Conservation (phyloP, 176 grass and related monocot species). For the Paspalum vaginatum region DNA sequence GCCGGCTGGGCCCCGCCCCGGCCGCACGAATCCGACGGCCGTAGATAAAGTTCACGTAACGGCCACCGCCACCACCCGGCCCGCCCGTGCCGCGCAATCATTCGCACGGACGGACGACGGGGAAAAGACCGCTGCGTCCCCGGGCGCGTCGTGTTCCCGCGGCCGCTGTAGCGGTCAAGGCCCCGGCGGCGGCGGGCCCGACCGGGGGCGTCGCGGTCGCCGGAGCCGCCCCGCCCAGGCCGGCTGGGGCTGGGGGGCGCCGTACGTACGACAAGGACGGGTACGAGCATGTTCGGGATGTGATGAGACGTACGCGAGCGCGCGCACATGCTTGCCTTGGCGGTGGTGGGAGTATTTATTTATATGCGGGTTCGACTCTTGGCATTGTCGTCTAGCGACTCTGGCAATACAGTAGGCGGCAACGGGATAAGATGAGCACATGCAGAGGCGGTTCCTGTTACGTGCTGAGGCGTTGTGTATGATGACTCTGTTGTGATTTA, state of each 20-base stretch:
- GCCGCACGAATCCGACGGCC: neutral
- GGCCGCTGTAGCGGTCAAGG: neutral
- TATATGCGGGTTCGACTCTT: neutral
- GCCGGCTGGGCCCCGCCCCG: neutral
- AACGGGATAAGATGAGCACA: too few species aligned
- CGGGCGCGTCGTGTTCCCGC: neutral
- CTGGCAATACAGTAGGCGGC: too few species aligned
- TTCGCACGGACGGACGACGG: neutral
- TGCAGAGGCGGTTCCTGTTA: too few species aligned
- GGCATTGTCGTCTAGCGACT: neutral
- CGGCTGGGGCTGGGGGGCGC: too few species aligned
- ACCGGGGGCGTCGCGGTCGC: neutral
- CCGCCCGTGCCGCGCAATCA: constrained; percentile 7
- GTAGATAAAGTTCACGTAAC: too few species aligned
- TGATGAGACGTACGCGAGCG: neutral
- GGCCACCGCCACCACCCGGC: neutral
- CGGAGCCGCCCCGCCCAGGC: too few species aligned
- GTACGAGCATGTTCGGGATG: neutral
- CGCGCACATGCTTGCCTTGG: too few species aligned
- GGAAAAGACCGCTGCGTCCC: neutral
- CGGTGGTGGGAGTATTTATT: neutral
- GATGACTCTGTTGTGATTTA: too few species aligned
- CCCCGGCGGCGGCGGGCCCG: neutral
- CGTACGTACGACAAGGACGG: constrained; percentile 37
- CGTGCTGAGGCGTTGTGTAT: too few species aligned